Evolutionary conservation across 1,139 yeast species (phyloP).

Genomic region (Hansenula anomala): DNA sequence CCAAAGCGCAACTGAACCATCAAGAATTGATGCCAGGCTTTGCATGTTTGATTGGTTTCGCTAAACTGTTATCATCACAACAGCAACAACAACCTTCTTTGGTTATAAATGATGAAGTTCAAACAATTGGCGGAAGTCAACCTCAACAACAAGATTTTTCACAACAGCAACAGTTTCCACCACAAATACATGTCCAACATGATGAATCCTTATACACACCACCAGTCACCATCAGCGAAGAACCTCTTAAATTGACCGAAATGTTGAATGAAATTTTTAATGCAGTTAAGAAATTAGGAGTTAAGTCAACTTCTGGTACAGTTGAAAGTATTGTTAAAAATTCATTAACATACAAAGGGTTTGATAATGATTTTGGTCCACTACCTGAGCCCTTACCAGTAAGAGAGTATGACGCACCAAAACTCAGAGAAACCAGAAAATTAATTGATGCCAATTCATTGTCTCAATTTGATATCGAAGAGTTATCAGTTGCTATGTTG

Average conservation of each 20-base stretch:
- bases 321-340: conserved; percentile 30
- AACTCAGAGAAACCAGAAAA: conserved; percentile 57
- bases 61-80: conserved; percentile 44
- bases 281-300: conserved; percentile 27
- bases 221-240: conserved; percentile 6
- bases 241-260: conserved; percentile 11
- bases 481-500: conserved; percentile 76
- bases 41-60: conserved; percentile 62
- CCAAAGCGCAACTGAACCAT: conserved; percentile 73
- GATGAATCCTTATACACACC: conserved; percentile 2
- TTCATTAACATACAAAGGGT: conserved; percentile 32
- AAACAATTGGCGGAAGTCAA: too few species aligned
- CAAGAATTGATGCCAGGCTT: conserved; percentile 77
- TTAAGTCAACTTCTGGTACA: conserved; percentile 23
- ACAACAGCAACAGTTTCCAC: neutral
- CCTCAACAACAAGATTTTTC: neutral
- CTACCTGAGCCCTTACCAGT: conserved; percentile 59
- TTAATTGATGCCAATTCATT: conserved; percentile 38
- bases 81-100: conserved; percentile 13
- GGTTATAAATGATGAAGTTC: neutral
- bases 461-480: conserved; percentile 62
- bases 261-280: conserved; percentile 20
- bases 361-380: conserved; percentile 55
- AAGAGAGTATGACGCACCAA: conserved; percentile 85
- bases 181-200: neutral